These are phyloP conservation scores for Xylaria acuta DNA, from an alignment of 495 filamentous ascomycete genomes.

Conservation along the genomic window DNA sequence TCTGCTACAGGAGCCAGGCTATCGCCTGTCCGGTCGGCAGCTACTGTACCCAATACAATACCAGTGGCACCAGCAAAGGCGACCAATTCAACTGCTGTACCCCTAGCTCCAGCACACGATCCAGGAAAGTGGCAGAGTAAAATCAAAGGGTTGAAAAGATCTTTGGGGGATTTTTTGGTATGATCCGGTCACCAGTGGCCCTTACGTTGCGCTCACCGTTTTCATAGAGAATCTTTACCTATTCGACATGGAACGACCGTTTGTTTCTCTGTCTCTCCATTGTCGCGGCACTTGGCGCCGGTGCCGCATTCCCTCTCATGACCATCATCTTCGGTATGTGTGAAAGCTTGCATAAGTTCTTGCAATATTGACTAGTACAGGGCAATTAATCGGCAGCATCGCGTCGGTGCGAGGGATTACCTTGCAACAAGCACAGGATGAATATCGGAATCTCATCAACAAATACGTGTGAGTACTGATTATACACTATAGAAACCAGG, in stretches of 20 bases:
- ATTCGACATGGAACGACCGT: conserved; percentile 54
- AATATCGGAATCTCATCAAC: conserved; percentile 32
- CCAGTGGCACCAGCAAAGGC: background rate
- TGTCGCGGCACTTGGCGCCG: conserved; percentile 55
- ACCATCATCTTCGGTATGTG: conserved; percentile 54
- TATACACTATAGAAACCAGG: conserved; percentile 5
- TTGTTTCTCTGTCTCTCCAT: conserved; percentile 47
- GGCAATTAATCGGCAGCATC: conserved; percentile 48
- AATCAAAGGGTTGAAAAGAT: conserved; percentile 7
- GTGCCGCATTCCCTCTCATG: conserved; percentile 58
- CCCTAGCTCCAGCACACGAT: conserved; percentile 11
- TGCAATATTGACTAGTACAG: conserved; percentile 30
- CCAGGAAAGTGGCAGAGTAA: conserved; percentile 22
- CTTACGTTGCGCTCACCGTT: background rate
- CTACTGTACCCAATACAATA: conserved; percentile 1
- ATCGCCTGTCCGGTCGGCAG: conserved; percentile 34
- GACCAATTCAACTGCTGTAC: conserved; percentile 17
- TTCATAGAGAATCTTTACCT: conserved; percentile 55
- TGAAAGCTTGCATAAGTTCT: conserved; percentile 22
- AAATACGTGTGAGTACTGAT: conserved; percentile 37
- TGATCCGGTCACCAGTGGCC: conserved; percentile 42
- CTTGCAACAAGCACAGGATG: conserved; percentile 26
- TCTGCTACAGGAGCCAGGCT: conserved; percentile 27
- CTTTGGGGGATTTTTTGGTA: conserved; percentile 20
- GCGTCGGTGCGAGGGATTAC: conserved; percentile 31